Percentiles rank a stretch among this genome's conserved stretches.
Conservation (phyloP, 2,329 filamentous ascomycete species). For the Colletotrichum phormii region DNA sequence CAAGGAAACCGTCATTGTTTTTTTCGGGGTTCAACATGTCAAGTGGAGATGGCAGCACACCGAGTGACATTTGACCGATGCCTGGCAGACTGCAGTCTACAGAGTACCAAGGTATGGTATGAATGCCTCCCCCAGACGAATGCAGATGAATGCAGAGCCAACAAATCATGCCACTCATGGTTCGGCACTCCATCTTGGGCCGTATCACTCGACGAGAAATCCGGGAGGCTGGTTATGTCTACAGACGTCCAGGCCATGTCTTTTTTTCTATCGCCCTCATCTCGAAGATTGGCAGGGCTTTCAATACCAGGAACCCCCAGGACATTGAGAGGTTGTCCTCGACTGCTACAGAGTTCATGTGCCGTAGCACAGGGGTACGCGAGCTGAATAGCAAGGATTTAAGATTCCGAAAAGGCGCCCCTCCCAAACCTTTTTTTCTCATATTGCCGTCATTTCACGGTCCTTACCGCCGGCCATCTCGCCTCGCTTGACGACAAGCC, state of each 20-base stretch:
- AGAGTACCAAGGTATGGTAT: too few relatives aligned
- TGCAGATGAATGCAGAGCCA: not conserved
- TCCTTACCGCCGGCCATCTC: conserved; percentile 16
- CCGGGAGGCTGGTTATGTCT: conserved; percentile 7
- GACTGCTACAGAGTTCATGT: conserved; percentile 1
- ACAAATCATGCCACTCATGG: conserved; percentile 1
- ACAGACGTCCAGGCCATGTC: not conserved
- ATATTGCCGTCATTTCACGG: conserved; percentile 5
- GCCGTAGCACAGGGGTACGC: conserved; percentile 17
- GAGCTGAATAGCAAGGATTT: conserved; percentile 22
- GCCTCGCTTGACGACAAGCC: conserved; percentile 23
- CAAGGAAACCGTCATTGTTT: not conserved
- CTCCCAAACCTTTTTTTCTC: conserved; percentile 4
- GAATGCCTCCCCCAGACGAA: not conserved
- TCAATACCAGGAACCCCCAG: conserved; percentile 6
- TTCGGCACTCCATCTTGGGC: not conserved
- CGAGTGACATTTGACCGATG: not conserved
- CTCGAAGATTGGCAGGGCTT: not conserved
- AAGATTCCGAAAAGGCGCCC: conserved; percentile 9
- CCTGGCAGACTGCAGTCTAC: not conserved
- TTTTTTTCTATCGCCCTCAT: not conserved
- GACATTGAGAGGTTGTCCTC: conserved; percentile 12
- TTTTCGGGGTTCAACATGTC: not conserved
- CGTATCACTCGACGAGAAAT: not conserved
- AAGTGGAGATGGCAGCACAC: not conserved